phyloP scores from a whole-genome alignment of 257 asterid species.

The Solanum neorickii region DNA sequence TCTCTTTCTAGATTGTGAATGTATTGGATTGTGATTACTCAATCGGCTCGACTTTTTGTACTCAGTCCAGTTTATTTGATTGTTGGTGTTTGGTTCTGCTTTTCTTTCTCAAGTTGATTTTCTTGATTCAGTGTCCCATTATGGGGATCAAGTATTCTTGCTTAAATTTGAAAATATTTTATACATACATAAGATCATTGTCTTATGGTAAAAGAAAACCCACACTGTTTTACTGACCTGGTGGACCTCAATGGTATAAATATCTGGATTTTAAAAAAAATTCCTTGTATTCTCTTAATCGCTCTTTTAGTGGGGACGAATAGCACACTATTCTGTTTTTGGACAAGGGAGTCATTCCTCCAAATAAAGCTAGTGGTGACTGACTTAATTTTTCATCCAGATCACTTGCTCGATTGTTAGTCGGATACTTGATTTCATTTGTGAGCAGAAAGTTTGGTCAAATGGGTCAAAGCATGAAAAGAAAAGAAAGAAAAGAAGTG shows the following conservation, averaged over 20 bases:
- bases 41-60: not conserved
- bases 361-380: not conserved
- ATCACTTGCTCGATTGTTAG: conserved; percentile 33
- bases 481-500: conserved; percentile 45
- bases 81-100: not conserved
- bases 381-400: conserved; percentile 41
- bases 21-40: not conserved
- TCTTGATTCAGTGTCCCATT: not conserved
- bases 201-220: not conserved
- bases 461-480: conserved; percentile 29
- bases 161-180: not conserved
- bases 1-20: not conserved
- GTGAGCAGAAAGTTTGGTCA: conserved; percentile 22
- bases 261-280: not conserved
- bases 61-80: not conserved
- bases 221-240: not conserved
- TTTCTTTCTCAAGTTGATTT: not conserved
- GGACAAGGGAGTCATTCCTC: not conserved
- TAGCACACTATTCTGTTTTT: not conserved
- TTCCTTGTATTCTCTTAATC: not conserved
- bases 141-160: not conserved
- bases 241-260: not conserved
- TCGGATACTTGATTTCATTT: conserved; percentile 41
- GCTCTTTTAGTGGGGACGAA: not conserved
- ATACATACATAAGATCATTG: not conserved